Evolutionary conservation across 805 yeast species (phyloP), one percentile per base, ranked within the genome.

Genomic region (Saturnispora besseyi): DNA sequence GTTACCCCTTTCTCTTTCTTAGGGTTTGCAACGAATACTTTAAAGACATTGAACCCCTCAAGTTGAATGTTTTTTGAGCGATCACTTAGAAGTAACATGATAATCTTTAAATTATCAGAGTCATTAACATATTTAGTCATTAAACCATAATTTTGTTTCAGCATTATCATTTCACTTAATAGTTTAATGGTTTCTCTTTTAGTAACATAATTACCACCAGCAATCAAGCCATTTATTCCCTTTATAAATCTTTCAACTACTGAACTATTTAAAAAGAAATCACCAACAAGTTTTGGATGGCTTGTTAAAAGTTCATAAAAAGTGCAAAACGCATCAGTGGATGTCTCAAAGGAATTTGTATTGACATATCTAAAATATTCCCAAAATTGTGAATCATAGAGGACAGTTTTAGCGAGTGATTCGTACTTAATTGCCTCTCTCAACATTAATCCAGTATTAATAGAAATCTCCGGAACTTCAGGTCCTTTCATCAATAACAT

Each of bases 11-110:
- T 88, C 2, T 88, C 74, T 64, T 90, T 90, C 55, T 84, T 81
- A 5, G 99, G 99, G 65, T 93, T 93, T 4, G 96, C 98, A n/a
- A 89, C 89, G 66, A 93, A 88, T 37, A 90, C 85, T 68, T 91
- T 93, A 71, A 93, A 91, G 36, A 91, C 84, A 56, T 93, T 90
- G 62, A 93, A 93, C 4, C 96, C 89, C 64, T 93, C 98, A 49
- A 79, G 67, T 63, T 90, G 96, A 51, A 93, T 75, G 64, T 90
- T 90, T 61, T 84, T 86, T 55, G 95, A 87, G 66, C 84, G 86
- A 65, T 91, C 97, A 52, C 93, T 82, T 55, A 93, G 70, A 53
- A 89, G 67, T 34, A 84, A 75, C 99, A 93, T 93, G 28, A 87
- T 77, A 49, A 89, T 68, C 64, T 91, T 93, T 60, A 93, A 70